Evolutionary conservation across 2,329 filamentous ascomycete genomes (phyloP).

Genomic region (Hypomyces rosellus): DNA sequence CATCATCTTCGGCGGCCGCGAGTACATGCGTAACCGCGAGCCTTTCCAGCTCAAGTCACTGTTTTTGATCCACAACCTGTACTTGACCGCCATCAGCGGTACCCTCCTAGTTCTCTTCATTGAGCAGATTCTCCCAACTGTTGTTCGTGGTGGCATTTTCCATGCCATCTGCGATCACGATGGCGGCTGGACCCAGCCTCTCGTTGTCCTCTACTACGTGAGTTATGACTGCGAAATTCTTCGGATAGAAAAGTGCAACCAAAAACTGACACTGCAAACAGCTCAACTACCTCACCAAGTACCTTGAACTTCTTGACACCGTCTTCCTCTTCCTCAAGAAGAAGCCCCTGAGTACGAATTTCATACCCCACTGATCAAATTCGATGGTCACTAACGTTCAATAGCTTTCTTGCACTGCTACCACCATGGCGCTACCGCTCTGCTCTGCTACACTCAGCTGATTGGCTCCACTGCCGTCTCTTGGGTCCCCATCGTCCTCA

Average conservation of each 20-base stretch:
- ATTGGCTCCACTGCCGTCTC: conserved; percentile 89
- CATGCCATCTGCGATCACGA: conserved; percentile 72
- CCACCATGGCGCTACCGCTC: conserved; percentile 93
- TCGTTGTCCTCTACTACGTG: conserved; percentile 96
- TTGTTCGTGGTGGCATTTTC: conserved; percentile 78
- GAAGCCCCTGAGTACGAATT: conserved; percentile 70
- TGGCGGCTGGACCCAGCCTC: conserved; percentile 88
- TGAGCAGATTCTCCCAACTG: conserved; percentile 82
- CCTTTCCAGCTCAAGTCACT: conserved; percentile 80
- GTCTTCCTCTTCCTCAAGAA: conserved; percentile 98
- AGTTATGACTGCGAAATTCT: conserved; percentile 27
- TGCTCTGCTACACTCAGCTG: conserved; percentile 96
- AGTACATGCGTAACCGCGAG: conserved; percentile 81
- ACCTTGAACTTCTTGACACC: conserved; percentile 90
- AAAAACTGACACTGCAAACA: conserved; percentile 32
- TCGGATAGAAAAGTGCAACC: background rate
- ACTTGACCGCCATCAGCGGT: conserved; percentile 79
- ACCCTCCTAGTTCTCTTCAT: conserved; percentile 77
- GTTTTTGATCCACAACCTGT: conserved; percentile 96
- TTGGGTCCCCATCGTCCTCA: conserved; percentile 90
- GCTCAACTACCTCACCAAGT: conserved; percentile 98
- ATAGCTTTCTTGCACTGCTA: conserved; percentile 95
- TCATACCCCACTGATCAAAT: background rate
- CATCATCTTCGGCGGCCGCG: conserved; percentile 86
- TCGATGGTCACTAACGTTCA: conserved; percentile 22